Percentiles rank a stretch among this genome's conserved stretches.
These are phyloP conservation scores for Neopestalotiopsis sp. DNA, from an alignment of 2,329 filamentous ascomycete species.

Conservation along the genomic window DNA sequence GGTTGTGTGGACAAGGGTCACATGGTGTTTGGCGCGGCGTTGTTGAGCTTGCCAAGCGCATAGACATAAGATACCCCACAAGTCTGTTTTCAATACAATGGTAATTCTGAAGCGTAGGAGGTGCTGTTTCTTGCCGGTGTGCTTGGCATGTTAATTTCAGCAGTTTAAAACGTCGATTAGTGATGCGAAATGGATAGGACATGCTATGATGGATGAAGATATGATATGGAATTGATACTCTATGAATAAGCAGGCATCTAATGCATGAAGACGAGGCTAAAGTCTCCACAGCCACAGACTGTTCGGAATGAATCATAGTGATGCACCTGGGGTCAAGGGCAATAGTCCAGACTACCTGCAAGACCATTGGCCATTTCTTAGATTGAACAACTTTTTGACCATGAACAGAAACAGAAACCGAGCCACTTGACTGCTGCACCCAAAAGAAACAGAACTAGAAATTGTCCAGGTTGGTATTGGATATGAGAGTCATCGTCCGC, in stretches of 20 bases:
- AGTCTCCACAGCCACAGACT: neutral
- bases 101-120: neutral
- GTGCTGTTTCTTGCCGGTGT: too few species aligned
- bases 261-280: neutral
- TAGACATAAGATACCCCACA: neutral
- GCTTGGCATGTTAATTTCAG: neutral
- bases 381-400: neutral
- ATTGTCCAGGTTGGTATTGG: too few species aligned
- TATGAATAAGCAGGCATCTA: neutral
- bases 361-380: neutral
- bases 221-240: too few species aligned
- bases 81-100: neutral
- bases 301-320: conserved; percentile 13
- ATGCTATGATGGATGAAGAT: too few species aligned
- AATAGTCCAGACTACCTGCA: neutral
- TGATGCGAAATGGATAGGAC: neutral
- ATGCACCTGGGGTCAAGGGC: neutral
- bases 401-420: too few species aligned
- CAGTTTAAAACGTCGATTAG: neutral
- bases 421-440: too few species aligned
- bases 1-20: neutral
- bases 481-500: conserved; percentile 12
- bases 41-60: neutral
- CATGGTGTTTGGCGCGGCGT: neutral
- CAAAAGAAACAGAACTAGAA: too few species aligned